A percentile compares a stretch with the other conserved stretches of the same genome.
Conservation (phyloP, 140 eudicot species). For the Cichorium intybus region DNA sequence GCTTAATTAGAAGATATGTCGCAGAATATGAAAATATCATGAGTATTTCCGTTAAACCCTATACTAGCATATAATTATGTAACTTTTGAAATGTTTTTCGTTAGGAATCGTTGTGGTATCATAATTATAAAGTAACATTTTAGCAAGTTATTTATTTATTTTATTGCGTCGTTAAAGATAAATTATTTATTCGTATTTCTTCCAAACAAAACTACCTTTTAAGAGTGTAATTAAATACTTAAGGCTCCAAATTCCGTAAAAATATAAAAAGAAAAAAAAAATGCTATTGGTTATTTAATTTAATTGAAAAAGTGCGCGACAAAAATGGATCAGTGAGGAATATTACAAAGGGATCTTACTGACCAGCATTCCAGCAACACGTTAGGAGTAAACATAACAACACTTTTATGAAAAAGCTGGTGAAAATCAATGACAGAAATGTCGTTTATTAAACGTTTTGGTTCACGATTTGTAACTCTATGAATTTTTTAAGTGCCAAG, state of each 20-base stretch:
- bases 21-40: too few species aligned
- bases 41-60: too few species aligned
- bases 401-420: not conserved
- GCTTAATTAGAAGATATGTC: too few species aligned
- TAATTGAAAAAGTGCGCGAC: conserved; percentile 11
- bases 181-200: too few species aligned
- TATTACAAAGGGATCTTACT: conserved; percentile 6
- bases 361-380: not conserved
- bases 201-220: not conserved
- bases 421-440: not conserved
- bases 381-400: conserved; percentile 16
- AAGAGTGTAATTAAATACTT: not conserved
- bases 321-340: conserved; percentile 13
- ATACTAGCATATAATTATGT: not conserved
- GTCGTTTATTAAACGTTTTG: not conserved
- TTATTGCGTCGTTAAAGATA: too few species aligned
- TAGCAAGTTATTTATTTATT: not conserved
- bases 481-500: not conserved
- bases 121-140: too few species aligned
- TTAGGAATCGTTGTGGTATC: not conserved
- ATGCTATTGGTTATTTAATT: too few species aligned
- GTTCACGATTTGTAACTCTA: conserved; percentile 2
- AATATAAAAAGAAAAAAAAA: too few species aligned
- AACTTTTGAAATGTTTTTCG: not conserved
- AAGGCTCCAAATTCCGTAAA: not conserved